These are phyloP conservation scores for Eragrostis curvula DNA, from an alignment of 176 grass and related monocot genomes.

Conservation along the genomic window DNA sequence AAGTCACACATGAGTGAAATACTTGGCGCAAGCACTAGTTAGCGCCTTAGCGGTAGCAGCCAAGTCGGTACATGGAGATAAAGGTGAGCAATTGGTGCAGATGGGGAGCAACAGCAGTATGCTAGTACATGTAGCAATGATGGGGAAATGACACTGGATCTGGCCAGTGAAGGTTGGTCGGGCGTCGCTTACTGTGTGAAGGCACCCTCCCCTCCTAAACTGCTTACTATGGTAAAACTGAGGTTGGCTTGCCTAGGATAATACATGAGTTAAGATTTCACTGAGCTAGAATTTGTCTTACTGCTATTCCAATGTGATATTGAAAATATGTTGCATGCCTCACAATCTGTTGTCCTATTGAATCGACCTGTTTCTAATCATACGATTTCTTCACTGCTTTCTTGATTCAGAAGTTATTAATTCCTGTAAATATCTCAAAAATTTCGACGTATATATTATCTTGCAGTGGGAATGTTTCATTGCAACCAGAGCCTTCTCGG, in stretches of 20 bases:
- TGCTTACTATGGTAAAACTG: background rate
- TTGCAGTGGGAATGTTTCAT: conserved; percentile 84
- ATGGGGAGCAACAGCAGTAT: background rate
- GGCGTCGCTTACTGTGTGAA: background rate
- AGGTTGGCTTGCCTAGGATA: background rate
- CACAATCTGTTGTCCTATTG: conserved; percentile 19
- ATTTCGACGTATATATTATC: conserved; percentile 26
- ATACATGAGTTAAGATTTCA: conserved; percentile 6
- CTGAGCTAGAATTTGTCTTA: background rate
- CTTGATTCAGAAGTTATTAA: conserved; percentile 3
- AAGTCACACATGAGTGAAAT: background rate
- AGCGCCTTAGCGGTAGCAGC: background rate
- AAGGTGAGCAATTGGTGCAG: background rate
- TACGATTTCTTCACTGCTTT: background rate
- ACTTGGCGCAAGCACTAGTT: background rate
- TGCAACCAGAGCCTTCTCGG: conserved; percentile 60
- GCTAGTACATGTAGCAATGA: background rate
- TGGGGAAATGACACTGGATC: background rate
- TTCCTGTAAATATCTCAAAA: background rate
- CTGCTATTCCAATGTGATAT: background rate
- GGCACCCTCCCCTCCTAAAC: background rate
- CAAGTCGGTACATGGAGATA: background rate
- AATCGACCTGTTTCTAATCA: conserved; percentile 10
- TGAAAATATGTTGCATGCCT: background rate
- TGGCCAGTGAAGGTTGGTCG: background rate